Conservation (phyloP, 225 moss, liverwort and hornwort species). For the Straminergon stramineum region DNA sequence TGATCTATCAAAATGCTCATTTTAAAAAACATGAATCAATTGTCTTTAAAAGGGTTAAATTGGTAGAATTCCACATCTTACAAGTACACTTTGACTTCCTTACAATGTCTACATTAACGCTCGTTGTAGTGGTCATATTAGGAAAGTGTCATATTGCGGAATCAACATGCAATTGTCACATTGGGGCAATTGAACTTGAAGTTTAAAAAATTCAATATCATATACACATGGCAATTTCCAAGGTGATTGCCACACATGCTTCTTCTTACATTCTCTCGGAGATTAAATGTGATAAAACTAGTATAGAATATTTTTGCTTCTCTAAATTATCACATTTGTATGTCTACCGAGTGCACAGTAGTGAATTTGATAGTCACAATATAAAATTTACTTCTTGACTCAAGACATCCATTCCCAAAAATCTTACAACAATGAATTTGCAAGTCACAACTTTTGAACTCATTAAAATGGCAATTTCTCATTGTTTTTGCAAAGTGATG, state of each 20-base stretch:
- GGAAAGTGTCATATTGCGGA: neutral
- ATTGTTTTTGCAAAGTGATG: neutral
- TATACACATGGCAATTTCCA: accelerated
- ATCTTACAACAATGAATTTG: no score
- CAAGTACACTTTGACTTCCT: neutral
- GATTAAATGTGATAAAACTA: neutral
- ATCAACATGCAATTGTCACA: neutral
- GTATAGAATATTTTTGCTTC: neutral
- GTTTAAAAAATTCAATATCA: neutral
- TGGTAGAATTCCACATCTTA: neutral
- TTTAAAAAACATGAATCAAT: neutral
- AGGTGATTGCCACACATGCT: neutral
- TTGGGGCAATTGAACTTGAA: neutral
- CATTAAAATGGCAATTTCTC: neutral
- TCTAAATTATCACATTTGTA: neutral
- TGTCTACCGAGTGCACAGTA: neutral
- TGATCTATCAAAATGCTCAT: neutral
- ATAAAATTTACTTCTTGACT: no score
- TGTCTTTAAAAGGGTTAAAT: neutral
- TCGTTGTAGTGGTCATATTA: neutral
- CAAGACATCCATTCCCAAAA: no score
- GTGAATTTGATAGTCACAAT: neutral
- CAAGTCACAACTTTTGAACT: no score
- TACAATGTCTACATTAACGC: neutral
- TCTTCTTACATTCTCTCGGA: neutral